These are phyloP conservation scores for Cutaneotrichosporon cavernicola DNA, from an alignment of 1,284 basidiomycete species.

Conservation along the genomic window DNA sequence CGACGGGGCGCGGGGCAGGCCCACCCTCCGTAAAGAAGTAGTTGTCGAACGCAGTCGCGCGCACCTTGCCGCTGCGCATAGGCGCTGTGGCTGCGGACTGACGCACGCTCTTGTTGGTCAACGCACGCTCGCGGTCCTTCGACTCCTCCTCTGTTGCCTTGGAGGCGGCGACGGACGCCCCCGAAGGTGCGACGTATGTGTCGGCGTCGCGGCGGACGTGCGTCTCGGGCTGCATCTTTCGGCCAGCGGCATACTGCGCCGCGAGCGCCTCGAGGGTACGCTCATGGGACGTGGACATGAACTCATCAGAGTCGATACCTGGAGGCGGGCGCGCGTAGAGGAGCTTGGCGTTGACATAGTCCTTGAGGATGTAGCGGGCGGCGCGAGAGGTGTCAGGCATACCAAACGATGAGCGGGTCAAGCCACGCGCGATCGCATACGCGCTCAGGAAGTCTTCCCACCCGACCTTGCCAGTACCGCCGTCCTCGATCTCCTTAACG, in stretches of 20 bases:
- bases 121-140: conserved; percentile 17
- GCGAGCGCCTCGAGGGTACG: conserved; percentile 60
- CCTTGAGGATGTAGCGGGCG: conserved; percentile 90
- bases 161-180: conserved; percentile 8
- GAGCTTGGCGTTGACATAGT: conserved; percentile 94
- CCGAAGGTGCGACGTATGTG: conserved; percentile 63
- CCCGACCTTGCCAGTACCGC: conserved; percentile 72
- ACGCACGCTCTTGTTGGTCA: conserved; percentile 28
- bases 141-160: background rate
- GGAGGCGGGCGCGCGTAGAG: conserved; percentile 87
- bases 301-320: conserved; percentile 64
- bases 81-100: conserved; percentile 48
- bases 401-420: conserved; percentile 88
- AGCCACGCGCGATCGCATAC: conserved; percentile 92
- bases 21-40: conserved; percentile 72
- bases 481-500: conserved; percentile 70
- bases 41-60: conserved; percentile 70
- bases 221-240: conserved; percentile 80
- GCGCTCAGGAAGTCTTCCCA: conserved; percentile 82
- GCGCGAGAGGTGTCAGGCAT: conserved; percentile 96
- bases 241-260: conserved; percentile 56
- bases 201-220: conserved; percentile 78
- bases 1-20: conserved; percentile 63
- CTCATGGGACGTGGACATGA: conserved; percentile 73
- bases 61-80: conserved; percentile 50